Base-by-base conservation (phyloP, 2,329 filamentous ascomycete genomes). In the Penicillium sp. region DNA sequence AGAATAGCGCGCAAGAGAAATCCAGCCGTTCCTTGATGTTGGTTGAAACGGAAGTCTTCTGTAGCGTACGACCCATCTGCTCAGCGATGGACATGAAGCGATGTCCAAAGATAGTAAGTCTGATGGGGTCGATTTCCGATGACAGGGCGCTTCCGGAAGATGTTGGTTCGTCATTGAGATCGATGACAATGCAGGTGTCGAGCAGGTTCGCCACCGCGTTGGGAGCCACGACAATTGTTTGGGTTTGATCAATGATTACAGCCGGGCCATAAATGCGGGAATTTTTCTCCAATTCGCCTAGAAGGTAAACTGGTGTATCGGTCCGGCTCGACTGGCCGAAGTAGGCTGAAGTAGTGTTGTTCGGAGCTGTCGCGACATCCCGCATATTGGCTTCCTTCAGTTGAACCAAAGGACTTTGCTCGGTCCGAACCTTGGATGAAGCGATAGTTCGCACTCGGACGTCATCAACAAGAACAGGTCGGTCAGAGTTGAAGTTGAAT, bases 161-260 rank as follows among this genome's bases (percentile, higher is more conserved):
- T 60, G 71, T 83, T 15, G 63, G 77, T 63, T 78, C 77, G 47
- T 86, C 86, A 54, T 87, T 85, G 41, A 94, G 84, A 63, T 96
- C 91, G 69, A 97, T 93, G 7, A 97, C 83, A 8, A 97, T 91
- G 67, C 96, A 93, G 0, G 92, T 96, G 61, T 91, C 83, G 19
- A 96, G 86, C 33, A 96, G 81, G 25, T 92, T 77, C 0, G 93
- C 93, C 23, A 86, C 85, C 2, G 91, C 85, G 31, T 84, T 84
- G 0, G 93, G 93, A 0, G 90, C 90, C 3, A 97, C 87, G 0
- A 97, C 90, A 61, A 97, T 94, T 0, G 93, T 97, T 75, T 97
- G 93, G 0, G 76, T 78, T 35, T 76, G 68, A 53, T 78, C 93
- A 2, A 92, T 91, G 60, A 96, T 84, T 74, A 96, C 89, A 0